phyloP scores from a whole-genome alignment of 225 moss, liverwort and hornwort species.

The Polytrichum commune region DNA sequence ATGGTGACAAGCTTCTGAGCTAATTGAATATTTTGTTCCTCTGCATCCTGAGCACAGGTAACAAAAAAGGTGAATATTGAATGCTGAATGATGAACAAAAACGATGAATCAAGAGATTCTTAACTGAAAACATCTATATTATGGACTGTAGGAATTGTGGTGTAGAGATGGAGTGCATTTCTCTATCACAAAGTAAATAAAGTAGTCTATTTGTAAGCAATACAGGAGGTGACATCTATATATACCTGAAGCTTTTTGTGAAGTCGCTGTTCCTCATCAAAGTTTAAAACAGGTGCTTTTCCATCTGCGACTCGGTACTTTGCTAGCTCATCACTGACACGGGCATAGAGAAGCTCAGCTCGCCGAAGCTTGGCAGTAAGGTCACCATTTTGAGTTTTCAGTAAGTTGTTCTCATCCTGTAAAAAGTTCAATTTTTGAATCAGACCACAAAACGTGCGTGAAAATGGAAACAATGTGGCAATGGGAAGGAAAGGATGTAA shows the following conservation, averaged over 20 bases:
- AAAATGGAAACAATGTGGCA: not conserved
- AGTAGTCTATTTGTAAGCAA: too few relatives aligned
- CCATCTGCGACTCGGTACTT: conserved; percentile 71
- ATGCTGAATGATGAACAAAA: too few relatives aligned
- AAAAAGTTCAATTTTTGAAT: not conserved
- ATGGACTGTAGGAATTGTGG: not conserved
- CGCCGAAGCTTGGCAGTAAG: conserved; percentile 64
- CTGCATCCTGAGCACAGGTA: conserved; percentile 39
- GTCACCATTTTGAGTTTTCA: conserved; percentile 67
- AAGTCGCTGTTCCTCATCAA: conserved; percentile 81
- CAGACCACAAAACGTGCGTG: not conserved
- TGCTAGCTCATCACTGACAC: conserved; percentile 78
- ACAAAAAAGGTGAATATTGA: too few relatives aligned
- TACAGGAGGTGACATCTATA: too few relatives aligned
- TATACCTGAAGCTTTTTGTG: conserved; percentile 46
- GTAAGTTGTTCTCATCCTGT: conserved; percentile 76
- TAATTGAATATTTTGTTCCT: conserved; percentile 56
- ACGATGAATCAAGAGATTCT: not conserved
- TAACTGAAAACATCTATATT: not conserved
- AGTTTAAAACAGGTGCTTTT: conserved; percentile 57
- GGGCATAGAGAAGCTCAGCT: conserved; percentile 53
- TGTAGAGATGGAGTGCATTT: too few relatives aligned
- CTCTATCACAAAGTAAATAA: too few relatives aligned
- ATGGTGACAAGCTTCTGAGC: conserved; percentile 60
- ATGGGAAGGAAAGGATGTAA: not conserved